Percentiles rank a stretch among this genome's conserved stretches.
Evolutionary conservation across 2,329 filamentous ascomycete genomes (phyloP).

Genomic region (Hirsutella minnesotensis): DNA sequence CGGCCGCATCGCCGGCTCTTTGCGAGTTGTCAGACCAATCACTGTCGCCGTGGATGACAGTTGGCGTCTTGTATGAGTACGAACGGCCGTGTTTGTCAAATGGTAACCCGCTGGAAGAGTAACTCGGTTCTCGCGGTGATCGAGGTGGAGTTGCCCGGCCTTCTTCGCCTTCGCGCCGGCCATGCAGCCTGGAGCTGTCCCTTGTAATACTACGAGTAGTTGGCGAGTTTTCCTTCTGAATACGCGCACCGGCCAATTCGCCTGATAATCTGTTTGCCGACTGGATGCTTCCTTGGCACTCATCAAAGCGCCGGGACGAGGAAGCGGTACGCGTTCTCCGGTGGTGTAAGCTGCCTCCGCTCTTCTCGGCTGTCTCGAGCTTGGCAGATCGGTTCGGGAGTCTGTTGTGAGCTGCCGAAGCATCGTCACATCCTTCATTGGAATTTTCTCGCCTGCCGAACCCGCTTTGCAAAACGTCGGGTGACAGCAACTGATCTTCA

Average conservation of each 20-base stretch:
- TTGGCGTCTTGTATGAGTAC: conserved; percentile 20
- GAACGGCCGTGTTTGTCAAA: conserved; percentile 16
- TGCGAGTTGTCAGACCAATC: conserved; percentile 11
- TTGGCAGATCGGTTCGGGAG: conserved; percentile 20
- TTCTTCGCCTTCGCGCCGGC: conserved; percentile 11
- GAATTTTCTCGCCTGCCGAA: conserved; percentile 29
- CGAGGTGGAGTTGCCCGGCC: conserved; percentile 8
- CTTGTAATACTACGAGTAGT: conserved; percentile 16
- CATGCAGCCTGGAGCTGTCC: conserved; percentile 18
- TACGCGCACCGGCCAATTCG: conserved; percentile 17
- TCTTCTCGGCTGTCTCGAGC: conserved; percentile 15
- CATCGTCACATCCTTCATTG: no score
- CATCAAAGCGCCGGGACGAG: conserved; percentile 10
- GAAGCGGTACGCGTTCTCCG: conserved; percentile 15
- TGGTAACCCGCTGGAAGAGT: conserved; percentile 27
- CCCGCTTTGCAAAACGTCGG: conserved; percentile 28
- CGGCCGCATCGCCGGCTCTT: conserved; percentile 9
- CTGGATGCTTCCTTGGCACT: conserved; percentile 14
- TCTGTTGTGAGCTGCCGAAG: conserved; percentile 23
- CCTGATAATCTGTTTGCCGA: conserved; percentile 17
- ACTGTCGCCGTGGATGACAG: conserved; percentile 23
- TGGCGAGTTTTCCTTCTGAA: conserved; percentile 13
- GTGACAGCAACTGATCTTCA: conserved; percentile 26
- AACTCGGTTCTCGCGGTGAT: conserved; percentile 17
- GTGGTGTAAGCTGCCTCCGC: conserved; percentile 12